Conservation (phyloP, 768 basidiomycete species). For the Lactifluus piperatus region DNA sequence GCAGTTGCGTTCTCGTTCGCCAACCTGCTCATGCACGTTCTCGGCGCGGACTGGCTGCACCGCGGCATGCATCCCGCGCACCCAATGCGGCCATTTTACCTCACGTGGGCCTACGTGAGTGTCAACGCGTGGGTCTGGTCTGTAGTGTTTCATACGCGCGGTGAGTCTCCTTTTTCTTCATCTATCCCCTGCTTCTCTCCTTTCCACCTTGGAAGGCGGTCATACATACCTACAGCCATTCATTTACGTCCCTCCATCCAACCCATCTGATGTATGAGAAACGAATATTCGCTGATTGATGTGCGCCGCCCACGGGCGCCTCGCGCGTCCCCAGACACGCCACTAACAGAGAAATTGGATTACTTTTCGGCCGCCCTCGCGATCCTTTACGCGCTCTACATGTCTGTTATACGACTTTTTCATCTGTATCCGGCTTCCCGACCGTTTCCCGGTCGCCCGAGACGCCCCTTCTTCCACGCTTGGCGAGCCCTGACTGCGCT, state of each 20-base stretch:
- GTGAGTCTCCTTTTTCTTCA: slow-evolving; percentile 33
- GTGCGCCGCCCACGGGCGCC: background rate
- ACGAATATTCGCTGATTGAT: slow-evolving; percentile 7
- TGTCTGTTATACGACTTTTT: slow-evolving; percentile 65
- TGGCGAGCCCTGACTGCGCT: slow-evolving; percentile 50
- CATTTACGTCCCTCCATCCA: background rate
- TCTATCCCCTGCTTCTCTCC: background rate
- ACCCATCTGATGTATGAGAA: slow-evolving; percentile 7
- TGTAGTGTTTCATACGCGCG: slow-evolving; percentile 85
- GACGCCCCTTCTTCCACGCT: slow-evolving; percentile 15
- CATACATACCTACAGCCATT: background rate
- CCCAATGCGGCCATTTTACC: slow-evolving; percentile 63
- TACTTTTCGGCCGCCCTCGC: slow-evolving; percentile 90
- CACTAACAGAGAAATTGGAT: slow-evolving; percentile 81
- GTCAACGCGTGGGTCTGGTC: slow-evolving; percentile 94
- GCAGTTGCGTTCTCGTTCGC: slow-evolving; percentile 84
- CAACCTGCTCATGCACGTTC: slow-evolving; percentile 70
- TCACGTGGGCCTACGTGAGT: slow-evolving; percentile 57
- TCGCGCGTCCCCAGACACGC: slow-evolving; percentile 47
- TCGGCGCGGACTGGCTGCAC: slow-evolving; percentile 45
- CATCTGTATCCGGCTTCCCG: slow-evolving; percentile 50
- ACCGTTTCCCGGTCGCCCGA: slow-evolving; percentile 14
- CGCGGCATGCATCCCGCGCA: slow-evolving; percentile 43
- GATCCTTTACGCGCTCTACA: slow-evolving; percentile 76
- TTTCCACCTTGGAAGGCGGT: background rate